Conservation (phyloP, 1,139 yeast species). For the Sugiyamaella japonica region DNA sequence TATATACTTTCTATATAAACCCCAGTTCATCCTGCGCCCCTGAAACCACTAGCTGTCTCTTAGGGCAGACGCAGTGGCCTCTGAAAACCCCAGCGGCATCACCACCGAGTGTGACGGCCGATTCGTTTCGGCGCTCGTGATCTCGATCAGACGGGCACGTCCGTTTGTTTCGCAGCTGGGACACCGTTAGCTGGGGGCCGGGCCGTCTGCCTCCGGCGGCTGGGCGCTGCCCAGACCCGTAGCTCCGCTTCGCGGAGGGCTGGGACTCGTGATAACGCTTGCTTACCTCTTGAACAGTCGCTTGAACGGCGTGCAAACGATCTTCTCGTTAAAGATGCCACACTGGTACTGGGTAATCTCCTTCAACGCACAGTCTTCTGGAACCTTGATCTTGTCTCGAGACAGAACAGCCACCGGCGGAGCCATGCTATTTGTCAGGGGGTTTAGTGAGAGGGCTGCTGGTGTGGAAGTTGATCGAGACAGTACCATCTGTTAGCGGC, state of each 20-base stretch:
- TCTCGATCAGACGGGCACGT: conserved; percentile 48
- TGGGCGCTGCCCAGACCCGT: too few species aligned
- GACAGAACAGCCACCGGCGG: conserved; percentile 31
- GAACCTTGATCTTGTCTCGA: conserved; percentile 19
- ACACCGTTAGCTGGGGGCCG: neutral
- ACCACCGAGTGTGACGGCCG: conserved; percentile 31
- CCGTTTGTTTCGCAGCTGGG: conserved; percentile 9
- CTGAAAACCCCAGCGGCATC: conserved; percentile 33
- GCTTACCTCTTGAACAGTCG: conserved; percentile 27
- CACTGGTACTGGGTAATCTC: conserved; percentile 48
- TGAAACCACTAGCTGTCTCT: neutral
- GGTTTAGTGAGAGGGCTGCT: too few species aligned
- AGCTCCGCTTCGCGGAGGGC: too few species aligned
- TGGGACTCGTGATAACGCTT: too few species aligned
- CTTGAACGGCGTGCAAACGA: conserved; percentile 31
- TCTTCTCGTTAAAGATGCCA: conserved; percentile 25
- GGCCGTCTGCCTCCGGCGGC: too few species aligned
- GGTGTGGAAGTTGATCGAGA: neutral
- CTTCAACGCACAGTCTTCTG: conserved; percentile 44
- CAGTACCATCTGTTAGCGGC: neutral
- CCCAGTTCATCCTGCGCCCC: neutral
- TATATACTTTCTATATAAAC: conserved; percentile 5
- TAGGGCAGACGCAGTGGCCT: neutral
- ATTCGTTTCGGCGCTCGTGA: conserved; percentile 47
- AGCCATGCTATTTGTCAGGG: conserved; percentile 24